Percentiles rank a stretch among this genome's conserved stretches.
These are phyloP conservation scores for Sphaerulina populicola DNA, from an alignment of 2,329 filamentous ascomycete genomes.

Conservation along the genomic window DNA sequence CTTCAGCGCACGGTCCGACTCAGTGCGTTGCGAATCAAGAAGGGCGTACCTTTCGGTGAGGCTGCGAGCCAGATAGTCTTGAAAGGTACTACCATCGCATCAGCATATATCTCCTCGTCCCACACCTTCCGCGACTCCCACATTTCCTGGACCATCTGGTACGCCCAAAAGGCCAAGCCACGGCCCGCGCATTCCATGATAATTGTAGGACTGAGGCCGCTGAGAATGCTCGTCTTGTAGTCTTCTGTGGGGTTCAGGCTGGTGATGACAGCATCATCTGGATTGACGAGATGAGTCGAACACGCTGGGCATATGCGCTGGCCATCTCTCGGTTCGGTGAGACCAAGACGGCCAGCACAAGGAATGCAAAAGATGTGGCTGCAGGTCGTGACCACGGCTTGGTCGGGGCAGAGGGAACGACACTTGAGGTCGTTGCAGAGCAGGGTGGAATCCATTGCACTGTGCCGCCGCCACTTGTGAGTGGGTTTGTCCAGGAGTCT, in stretches of 20 bases:
- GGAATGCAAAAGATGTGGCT: slow-evolving; percentile 79
- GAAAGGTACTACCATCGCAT: slow-evolving; percentile 54
- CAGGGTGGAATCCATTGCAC: slow-evolving; percentile 63
- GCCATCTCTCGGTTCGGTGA: slow-evolving; percentile 48
- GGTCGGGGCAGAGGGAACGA: slow-evolving; percentile 56
- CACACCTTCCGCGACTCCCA: slow-evolving; percentile 36
- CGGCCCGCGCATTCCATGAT: slow-evolving; percentile 76
- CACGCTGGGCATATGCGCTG: slow-evolving; percentile 68
- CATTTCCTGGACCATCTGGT: slow-evolving; percentile 80
- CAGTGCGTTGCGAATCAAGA: slow-evolving; percentile 32
- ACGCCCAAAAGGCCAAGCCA: slow-evolving; percentile 75
- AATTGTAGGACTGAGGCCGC: slow-evolving; percentile 67
- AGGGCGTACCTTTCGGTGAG: slow-evolving; percentile 62
- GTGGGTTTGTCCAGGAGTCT: background rate
- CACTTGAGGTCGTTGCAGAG: slow-evolving; percentile 77
- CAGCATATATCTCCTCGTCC: slow-evolving; percentile 8
- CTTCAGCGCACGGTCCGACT: slow-evolving; percentile 64
- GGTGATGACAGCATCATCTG: slow-evolving; percentile 65
- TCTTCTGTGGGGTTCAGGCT: slow-evolving; percentile 73
- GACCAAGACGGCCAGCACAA: slow-evolving; percentile 59
- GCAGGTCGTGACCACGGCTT: slow-evolving; percentile 81
- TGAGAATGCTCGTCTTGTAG: slow-evolving; percentile 79
- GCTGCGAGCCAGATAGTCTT: slow-evolving; percentile 64
- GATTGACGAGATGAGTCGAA: slow-evolving; percentile 55
- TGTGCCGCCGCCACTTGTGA: background rate